Percentiles rank a stretch among this genome's conserved stretches.
phyloP scores from a whole-genome alignment of 352 stramenopile species.

The Globisporangium yorkense region DNA sequence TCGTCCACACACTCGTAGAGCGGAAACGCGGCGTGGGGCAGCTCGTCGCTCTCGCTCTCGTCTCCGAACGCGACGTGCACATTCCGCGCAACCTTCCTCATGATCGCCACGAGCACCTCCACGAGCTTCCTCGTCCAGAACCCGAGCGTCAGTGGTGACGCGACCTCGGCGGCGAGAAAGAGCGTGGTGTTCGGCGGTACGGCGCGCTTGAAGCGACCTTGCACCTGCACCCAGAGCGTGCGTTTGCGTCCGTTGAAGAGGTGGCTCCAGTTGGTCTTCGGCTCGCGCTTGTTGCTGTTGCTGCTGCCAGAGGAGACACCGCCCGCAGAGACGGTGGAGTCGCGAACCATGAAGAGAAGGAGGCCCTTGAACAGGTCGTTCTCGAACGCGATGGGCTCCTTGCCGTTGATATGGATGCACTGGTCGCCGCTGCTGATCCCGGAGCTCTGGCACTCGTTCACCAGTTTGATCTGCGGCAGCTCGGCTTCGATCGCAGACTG shows the following conservation, averaged over 20 bases:
- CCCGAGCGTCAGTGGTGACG: conserved; percentile 18
- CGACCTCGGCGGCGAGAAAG: conserved; percentile 49
- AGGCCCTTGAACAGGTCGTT: conserved; percentile 36
- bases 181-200: conserved; percentile 23
- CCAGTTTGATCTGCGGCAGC: conserved; percentile 26
- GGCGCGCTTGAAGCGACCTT: conserved; percentile 49
- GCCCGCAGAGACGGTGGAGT: conserved; percentile 8
- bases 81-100: conserved; percentile 28
- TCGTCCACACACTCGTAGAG: conserved; percentile 47
- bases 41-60: conserved; percentile 9
- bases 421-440: conserved; percentile 5
- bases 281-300: neutral
- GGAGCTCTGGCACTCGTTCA: conserved; percentile 19
- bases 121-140: conserved; percentile 34
- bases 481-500: conserved; percentile 8
- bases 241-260: conserved; percentile 32
- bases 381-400: conserved; percentile 39
- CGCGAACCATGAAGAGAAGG: conserved; percentile 29
- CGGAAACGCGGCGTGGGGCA: conserved; percentile 44
- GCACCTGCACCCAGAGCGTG: conserved; percentile 49
- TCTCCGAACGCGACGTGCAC: conserved; percentile 36
- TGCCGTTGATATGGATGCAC: conserved; percentile 18
- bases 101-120: conserved; percentile 26
- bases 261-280: conserved; percentile 17
- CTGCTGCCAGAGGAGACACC: neutral